Base-by-base conservation (phyloP, 1,284 basidiomycete genomes). In the Inonotus hispidus region DNA sequence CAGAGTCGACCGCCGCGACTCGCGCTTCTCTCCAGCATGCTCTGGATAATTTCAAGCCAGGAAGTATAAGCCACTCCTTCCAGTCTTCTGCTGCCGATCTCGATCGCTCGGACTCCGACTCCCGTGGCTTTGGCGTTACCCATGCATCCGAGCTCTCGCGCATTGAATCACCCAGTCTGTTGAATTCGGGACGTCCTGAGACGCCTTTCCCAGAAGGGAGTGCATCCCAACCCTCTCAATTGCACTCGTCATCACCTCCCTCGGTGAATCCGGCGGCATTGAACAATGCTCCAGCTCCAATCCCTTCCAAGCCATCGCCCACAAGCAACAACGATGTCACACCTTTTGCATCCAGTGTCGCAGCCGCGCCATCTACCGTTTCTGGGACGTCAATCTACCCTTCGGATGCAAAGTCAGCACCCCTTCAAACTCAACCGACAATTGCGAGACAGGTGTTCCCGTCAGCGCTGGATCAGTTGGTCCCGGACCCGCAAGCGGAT, bases 91-190 rank as follows among this genome's bases (percentile, higher is more conserved):
- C 75, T 5, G 73, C 77, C n/a, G 84, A 87, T 67, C 76, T 90
- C 41, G 77, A 78, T 58, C 77, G 85, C 64, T 87, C 84, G 2
- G 86, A 92, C 67, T 89, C 87, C 0, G 86, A 92, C 67, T 89
- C 87, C 0, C 82, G 81, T 58, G 89, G 86, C 71, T 92, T 92
- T 68, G 90, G 90, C 8, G 87, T 87, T 71, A 91, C 84, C 45
- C 90, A 92, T 68, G 87, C 87, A 1, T 78, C 75, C 46, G 90
- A 92, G 72, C 77, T 92, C 23, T 80, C 78, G 14, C 78, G 75
- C 65, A 84, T 90, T 61, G 72, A 72, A 54, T 72, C 79, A 23
- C 32, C 78, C n/a, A 77, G 14, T 77, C 77, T 0, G 64, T 69
- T 21, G 16, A 37, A 23, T 27, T 6, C 3, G 10, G 7, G 49